Evolutionary conservation across 2,329 filamentous ascomycete species (phyloP).

Genomic region (Aaosphaeria arxii): DNA sequence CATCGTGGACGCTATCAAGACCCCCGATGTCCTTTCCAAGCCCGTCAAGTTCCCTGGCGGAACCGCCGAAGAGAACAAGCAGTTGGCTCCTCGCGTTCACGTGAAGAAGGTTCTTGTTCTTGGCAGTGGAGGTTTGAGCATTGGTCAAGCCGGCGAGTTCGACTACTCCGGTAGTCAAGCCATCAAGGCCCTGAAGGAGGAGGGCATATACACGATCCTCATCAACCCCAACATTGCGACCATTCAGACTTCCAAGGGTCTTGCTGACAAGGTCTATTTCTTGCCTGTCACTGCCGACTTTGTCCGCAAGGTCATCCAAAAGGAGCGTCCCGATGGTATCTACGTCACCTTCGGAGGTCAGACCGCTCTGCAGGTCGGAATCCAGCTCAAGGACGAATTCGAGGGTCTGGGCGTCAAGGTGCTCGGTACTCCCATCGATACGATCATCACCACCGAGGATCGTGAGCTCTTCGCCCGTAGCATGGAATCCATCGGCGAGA

Average conservation of each 20-base stretch:
- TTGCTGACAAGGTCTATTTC: slow-evolving; percentile 99
- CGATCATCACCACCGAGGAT: slow-evolving; percentile 97
- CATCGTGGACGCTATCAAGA: slow-evolving; percentile 68
- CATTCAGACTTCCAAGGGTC: slow-evolving; percentile 95
- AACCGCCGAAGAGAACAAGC: slow-evolving; percentile 73
- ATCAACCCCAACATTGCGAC: slow-evolving; percentile 99
- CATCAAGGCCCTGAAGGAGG: slow-evolving; percentile 96
- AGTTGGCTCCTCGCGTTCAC: slow-evolving; percentile 70
- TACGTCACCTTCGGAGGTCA: slow-evolving; percentile 98
- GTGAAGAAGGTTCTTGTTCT: slow-evolving; percentile 95
- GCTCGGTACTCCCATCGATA: slow-evolving; percentile 92
- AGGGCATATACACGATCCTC: slow-evolving; percentile 95
- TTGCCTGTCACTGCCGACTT: slow-evolving; percentile 95
- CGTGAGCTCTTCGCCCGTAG: slow-evolving; percentile 94
- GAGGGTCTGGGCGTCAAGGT: slow-evolving; percentile 89
- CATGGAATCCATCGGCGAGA: slow-evolving; percentile 98
- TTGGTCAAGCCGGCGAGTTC: slow-evolving; percentile 97
- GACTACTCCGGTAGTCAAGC: slow-evolving; percentile 98
- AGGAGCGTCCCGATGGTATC: slow-evolving; percentile 92
- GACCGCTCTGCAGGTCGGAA: slow-evolving; percentile 93
- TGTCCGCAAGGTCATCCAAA: slow-evolving; percentile 93
- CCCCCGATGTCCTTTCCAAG: slow-evolving; percentile 63
- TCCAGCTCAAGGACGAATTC: slow-evolving; percentile 96
- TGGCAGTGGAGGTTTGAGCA: slow-evolving; percentile 91
- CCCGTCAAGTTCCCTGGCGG: slow-evolving; percentile 88